Conservation (phyloP, 495 filamentous ascomycete genomes). For the Haplographium delicatum region DNA sequence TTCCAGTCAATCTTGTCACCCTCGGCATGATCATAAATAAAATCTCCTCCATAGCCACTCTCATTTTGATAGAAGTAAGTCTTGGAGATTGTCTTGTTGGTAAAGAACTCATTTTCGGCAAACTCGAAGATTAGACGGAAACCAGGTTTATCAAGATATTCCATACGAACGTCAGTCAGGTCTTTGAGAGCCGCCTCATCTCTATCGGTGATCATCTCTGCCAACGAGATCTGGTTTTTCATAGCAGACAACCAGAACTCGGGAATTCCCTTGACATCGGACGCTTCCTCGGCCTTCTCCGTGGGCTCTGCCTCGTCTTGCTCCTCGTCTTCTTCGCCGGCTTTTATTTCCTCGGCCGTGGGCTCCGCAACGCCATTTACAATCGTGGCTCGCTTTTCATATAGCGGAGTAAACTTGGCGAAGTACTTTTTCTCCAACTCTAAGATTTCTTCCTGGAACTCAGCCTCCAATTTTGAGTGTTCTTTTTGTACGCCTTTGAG, state of each 20-base stretch:
- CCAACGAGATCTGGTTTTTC: constrained; percentile 97
- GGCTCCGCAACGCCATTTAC: constrained; percentile 87
- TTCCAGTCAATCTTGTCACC: constrained; percentile 99
- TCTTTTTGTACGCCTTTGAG: constrained; percentile 98
- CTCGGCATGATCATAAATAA: constrained; percentile 99
- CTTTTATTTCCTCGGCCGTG: constrained; percentile 75
- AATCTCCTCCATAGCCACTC: constrained; percentile 96
- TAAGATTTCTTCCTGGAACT: constrained; percentile 97
- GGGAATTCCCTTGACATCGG: constrained; percentile 59
- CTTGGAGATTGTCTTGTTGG: constrained; percentile 94
- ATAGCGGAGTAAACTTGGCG: constrained; percentile 94
- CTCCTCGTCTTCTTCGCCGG: constrained; percentile 74
- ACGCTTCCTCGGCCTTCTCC: constrained; percentile 51
- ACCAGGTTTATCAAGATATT: constrained; percentile 96
- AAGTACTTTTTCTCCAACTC: constrained; percentile 99
- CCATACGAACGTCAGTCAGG: constrained; percentile 95
- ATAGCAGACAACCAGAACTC: constrained; percentile 99
- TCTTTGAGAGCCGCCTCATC: constrained; percentile 90
- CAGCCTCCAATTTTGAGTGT: constrained; percentile 93
- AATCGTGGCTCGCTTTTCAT: constrained; percentile 89
- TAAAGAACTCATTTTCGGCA: constrained; percentile 89
- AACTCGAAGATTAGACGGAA: constrained; percentile 99
- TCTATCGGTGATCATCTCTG: constrained; percentile 95
- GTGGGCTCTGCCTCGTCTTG: constrained; percentile 48
- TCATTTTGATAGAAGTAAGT: constrained; percentile 99